A percentile compares a stretch with the other conserved stretches of the same genome.
Conservation (phyloP, 768 basidiomycete genomes). For the Pulveroboletus sp. region DNA sequence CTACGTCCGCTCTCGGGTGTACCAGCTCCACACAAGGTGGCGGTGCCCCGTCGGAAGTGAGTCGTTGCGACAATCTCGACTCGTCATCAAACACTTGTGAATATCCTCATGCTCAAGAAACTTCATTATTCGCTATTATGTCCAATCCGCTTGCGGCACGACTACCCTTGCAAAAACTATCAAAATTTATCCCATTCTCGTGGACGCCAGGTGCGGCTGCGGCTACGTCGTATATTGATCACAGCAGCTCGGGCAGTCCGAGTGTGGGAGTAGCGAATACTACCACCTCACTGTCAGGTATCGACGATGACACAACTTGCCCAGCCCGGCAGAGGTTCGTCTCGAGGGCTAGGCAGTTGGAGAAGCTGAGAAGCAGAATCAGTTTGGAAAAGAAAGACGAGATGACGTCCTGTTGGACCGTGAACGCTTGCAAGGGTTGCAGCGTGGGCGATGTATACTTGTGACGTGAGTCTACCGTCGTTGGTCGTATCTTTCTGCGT, state of each 20-base stretch:
- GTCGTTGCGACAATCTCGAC: constrained; percentile 23
- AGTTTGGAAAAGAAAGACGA: constrained; percentile 32
- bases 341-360: constrained; percentile 61
- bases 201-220: constrained; percentile 42
- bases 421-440: constrained; percentile 30
- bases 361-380: constrained; percentile 55
- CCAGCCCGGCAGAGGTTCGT: constrained; percentile 41
- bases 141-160: constrained; percentile 51
- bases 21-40: constrained; percentile 27
- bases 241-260: constrained; percentile 13
- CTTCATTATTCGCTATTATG: constrained; percentile 44
- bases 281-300: constrained; percentile 7
- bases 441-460: constrained; percentile 19
- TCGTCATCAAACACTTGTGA: constrained; percentile 20
- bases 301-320: constrained; percentile 7
- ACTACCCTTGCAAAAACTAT: constrained; percentile 55
- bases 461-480: constrained; percentile 23
- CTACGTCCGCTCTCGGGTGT: constrained; percentile 36
- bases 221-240: constrained; percentile 21
- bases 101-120: constrained; percentile 23
- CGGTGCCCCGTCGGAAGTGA: constrained; percentile 25
- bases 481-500: neutral
- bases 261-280: constrained; percentile 8
- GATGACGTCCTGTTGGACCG: constrained; percentile 17
- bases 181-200: constrained; percentile 54